A percentile compares a stretch with the other conserved stretches of the same genome.
Conservation (phyloP, 2,329 filamentous ascomycete genomes). For the Colletotrichum sp. region DNA sequence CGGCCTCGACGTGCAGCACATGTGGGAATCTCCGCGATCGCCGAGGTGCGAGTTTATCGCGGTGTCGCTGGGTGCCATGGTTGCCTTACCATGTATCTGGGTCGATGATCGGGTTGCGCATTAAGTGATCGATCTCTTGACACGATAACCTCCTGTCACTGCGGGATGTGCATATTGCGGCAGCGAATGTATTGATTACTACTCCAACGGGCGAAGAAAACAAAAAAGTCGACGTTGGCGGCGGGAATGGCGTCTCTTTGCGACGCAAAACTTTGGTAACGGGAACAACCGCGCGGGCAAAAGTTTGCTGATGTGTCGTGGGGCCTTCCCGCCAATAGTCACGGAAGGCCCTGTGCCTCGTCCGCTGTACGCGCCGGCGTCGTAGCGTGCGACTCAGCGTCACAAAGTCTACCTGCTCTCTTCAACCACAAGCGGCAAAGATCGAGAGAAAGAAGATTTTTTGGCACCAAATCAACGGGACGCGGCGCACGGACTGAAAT, state of each 20-base stretch:
- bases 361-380: neutral
- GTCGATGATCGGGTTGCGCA: conserved; percentile 4
- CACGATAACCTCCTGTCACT: neutral
- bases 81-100: conserved; percentile 11
- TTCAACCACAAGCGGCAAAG: neutral
- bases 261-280: neutral
- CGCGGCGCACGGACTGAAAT: conserved; percentile 8
- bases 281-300: conserved; percentile 14
- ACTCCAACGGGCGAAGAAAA: neutral
- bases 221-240: neutral
- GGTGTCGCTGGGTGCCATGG: neutral
- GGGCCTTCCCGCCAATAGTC: neutral
- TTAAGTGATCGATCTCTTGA: neutral
- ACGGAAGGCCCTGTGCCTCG: neutral
- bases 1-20: neutral
- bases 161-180: neutral
- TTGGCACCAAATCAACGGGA: neutral
- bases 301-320: conserved; percentile 7
- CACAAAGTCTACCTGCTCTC: neutral
- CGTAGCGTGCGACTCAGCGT: neutral
- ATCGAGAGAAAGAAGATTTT: neutral
- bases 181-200: neutral
- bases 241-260: neutral
- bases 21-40: conserved; percentile 5
- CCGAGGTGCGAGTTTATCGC: conserved; percentile 11